Evolutionary conservation across 1,284 basidiomycete genomes (phyloP), one percentile per base, ranked within the genome.

Genomic region (Phlebopus sp.): DNA sequence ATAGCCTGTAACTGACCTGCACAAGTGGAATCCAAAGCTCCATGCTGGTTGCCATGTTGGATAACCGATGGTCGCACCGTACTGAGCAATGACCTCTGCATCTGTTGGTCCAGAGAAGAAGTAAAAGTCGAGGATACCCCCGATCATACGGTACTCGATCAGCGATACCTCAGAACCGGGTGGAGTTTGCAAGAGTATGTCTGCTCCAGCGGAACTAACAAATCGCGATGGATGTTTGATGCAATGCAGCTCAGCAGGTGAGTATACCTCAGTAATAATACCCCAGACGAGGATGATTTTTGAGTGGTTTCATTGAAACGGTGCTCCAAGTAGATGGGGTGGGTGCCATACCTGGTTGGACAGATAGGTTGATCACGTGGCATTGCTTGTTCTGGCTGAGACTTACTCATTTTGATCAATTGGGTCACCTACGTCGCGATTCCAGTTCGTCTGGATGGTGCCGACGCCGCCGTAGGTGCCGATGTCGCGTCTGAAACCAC

Each of bases 381-480:
- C 32, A 38, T 21, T 29, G 8, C 17, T 23, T n/a, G 29, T 2
- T 32, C 32, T 5, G 11, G 17, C 18, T 4, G 8, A 9, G 10
- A 69, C 76, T 38, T 52, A 79, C 78, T 80, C 59, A 50, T 82
- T 84, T 54, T 77, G 65, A 56, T 82, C 75, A 10, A 78, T 58
- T 2, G 80, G 79, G 56, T 81, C 78, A 6, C 70, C 69, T 34
- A 65, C 67, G 60, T 84, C 82, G 23, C 84, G 72, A 6, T 78
- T 78, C 82, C 84, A 86, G 67, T 83, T 72, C 5, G 82, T 81
- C 60, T 86, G 84, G 9, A 86, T 68, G 0, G 80, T 82, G 4
- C 80, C 78, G 32, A 60, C 55, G 1, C 71, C 72, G 11, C 74
- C 76, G 49, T 74, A 64, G 4, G 71, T 68, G n/a, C 71, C 74